Evolutionary conservation across 2,329 filamentous ascomycete genomes (phyloP).

Genomic region (Ceratocystis lukuohia): DNA sequence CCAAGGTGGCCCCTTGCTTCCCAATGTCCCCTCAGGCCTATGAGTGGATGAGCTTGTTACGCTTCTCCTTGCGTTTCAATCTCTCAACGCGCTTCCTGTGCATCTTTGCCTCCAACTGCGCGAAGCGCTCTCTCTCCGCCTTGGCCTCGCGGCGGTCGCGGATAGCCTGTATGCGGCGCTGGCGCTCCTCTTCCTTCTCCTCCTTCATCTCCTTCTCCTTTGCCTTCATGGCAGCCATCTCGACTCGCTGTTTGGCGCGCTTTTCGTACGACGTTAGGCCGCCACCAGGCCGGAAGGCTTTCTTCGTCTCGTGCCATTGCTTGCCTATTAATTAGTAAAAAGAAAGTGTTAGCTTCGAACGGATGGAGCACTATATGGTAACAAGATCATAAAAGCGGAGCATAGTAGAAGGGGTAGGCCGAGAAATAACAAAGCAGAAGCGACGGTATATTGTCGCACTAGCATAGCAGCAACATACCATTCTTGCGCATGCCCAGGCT

Average conservation of each 20-base stretch:
- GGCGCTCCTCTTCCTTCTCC: conserved; percentile 79
- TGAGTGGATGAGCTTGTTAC: conserved; percentile 69
- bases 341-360: not conserved
- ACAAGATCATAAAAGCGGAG: not conserved
- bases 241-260: conserved; percentile 55
- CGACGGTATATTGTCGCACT: too few species aligned
- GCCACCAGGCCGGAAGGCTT: conserved; percentile 68
- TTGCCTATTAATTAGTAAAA: conserved; percentile 49
- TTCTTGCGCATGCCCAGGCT: conserved; percentile 65
- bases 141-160: conserved; percentile 78
- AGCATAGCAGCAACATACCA: conserved; percentile 39
- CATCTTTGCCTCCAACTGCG: conserved; percentile 95
- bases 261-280: conserved; percentile 70
- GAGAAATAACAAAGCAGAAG: not conserved
- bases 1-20: not conserved
- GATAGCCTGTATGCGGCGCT: conserved; percentile 69
- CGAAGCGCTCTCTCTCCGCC: conserved; percentile 84
- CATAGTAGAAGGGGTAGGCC: not conserved
- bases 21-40: conserved; percentile 27
- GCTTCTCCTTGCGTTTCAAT: conserved; percentile 88
- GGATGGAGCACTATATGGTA: not conserved
- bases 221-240: conserved; percentile 66
- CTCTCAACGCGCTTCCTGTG: conserved; percentile 89
- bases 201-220: conserved; percentile 93
- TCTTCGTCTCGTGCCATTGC: conserved; percentile 78